Base-by-base conservation (phyloP, 192 early-diverging fungal species). In the Dimargaris xerosporica region DNA sequence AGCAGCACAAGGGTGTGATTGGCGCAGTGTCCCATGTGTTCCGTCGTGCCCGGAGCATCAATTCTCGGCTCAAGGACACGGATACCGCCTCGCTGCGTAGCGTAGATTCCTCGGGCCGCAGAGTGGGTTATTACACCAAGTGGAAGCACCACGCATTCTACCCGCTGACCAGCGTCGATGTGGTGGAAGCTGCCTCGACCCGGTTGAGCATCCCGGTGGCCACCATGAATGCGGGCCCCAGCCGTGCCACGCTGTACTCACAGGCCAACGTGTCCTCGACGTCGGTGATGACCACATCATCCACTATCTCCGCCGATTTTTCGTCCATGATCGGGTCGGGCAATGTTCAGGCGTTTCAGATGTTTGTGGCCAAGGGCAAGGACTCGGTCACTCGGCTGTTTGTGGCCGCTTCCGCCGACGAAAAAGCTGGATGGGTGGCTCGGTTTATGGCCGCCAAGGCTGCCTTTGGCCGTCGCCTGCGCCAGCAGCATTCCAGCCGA, bases 81-180 rank as follows among this genome's bases (percentile, higher is more conserved):
- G 80, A 84, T 62, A 71, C 71, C 55, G 70, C 69, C 56, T 73
- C 75, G 23, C 66, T 82, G 41, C 72, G 66, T 51, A 82, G 79
- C 45, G 75, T 76, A 44, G 74, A 78, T 68, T 56, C 66, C 17
- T 65, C 68, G 13, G 67, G 71, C 45, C 71, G 76, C 23, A 74
- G 78, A 28, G 76, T 76, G 54, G 83, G 83, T 9, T 83, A 85
- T 65, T 85, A 75, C 70, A 83, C 81, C 44, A 83, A 83, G 69
- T 85, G 83, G 83, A 82, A 85, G 69, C 76, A 75, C 63, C 80
- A 81, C 46, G 75, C 81, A 21, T 73, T 69, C 31, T 85, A 83
- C 65, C 73, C 78, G 3, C 64, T 85, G 6, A 55, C 71, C 28
- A 78, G 70, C 29, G 71, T 82, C 15, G 83, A 85, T 54, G 77